A percentile compares a stretch with the other conserved stretches of the same genome.
These are phyloP conservation scores for Pythium grandisporangium DNA, from an alignment of 352 stramenopile genomes.

Conservation along the genomic window DNA sequence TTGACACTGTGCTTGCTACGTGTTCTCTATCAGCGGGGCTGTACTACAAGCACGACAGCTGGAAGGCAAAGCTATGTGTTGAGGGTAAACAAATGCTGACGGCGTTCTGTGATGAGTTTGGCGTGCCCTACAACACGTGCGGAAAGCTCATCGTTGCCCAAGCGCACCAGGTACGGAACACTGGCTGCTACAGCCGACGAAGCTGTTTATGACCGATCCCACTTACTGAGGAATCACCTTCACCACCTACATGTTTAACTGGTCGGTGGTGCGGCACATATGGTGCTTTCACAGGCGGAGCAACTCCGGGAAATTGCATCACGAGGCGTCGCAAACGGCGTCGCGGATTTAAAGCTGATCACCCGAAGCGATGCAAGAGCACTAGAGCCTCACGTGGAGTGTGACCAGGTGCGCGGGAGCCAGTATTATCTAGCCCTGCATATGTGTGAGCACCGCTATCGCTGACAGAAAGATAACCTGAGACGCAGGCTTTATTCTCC, in stretches of 20 bases:
- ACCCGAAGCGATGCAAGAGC: conserved; percentile 23
- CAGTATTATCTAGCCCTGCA: too few species aligned
- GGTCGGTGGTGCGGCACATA: too few species aligned
- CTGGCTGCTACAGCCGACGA: too few species aligned
- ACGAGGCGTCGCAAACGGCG: conserved; percentile 37
- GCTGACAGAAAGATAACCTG: neutral
- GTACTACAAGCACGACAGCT: conserved; percentile 88
- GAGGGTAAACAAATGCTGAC: conserved; percentile 86
- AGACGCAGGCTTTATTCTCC: conserved; percentile 75
- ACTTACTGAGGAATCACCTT: too few species aligned
- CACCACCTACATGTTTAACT: too few species aligned
- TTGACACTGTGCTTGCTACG: too few species aligned
- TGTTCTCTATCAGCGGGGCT: conserved; percentile 82
- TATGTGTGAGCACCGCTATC: too few species aligned
- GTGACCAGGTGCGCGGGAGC: conserved; percentile 17
- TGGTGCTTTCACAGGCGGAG: conserved; percentile 17
- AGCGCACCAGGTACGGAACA: conserved; percentile 37
- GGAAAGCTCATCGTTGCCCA: conserved; percentile 95
- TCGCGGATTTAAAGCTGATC: conserved; percentile 41
- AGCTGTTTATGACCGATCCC: too few species aligned
- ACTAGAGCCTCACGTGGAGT: conserved; percentile 53
- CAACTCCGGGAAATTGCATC: conserved; percentile 30
- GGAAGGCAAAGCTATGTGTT: conserved; percentile 91
- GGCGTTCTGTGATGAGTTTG: conserved; percentile 81
- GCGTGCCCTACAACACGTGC: conserved; percentile 76